Evolutionary conservation across 331 rosid genomes (phyloP).

Genomic region (Prunus yedoensis): DNA sequence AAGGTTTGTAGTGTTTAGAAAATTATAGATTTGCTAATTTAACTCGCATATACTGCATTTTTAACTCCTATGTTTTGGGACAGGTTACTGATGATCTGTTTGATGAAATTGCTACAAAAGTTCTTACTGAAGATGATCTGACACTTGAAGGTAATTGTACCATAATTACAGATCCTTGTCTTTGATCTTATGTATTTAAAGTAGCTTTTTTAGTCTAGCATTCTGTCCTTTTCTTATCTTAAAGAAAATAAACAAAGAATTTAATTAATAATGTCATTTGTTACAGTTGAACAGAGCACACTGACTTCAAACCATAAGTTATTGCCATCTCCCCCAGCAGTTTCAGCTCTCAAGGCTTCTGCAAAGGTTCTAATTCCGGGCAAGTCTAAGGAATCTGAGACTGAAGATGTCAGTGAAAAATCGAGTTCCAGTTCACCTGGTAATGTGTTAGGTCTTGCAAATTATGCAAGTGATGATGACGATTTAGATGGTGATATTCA

Average conservation of each 20-base stretch:
- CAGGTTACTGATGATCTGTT: conserved; percentile 97
- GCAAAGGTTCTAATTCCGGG: conserved; percentile 65
- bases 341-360: conserved; percentile 53
- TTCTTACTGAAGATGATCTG: conserved; percentile 71
- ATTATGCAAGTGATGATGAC: conserved; percentile 86
- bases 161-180: background rate
- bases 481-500: conserved; percentile 61
- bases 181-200: background rate
- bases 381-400: conserved; percentile 56
- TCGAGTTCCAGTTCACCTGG: conserved; percentile 71
- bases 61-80: conserved; percentile 30
- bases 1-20: conserved; percentile 61
- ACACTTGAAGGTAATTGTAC: conserved; percentile 59
- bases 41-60: conserved; percentile 4
- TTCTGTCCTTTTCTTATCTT: conserved; percentile 2
- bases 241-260: background rate
- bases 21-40: conserved; percentile 12
- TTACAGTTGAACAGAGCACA: conserved; percentile 45
- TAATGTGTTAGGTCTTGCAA: conserved; percentile 92
- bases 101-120: conserved; percentile 93
- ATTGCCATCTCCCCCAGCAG: conserved; percentile 44
- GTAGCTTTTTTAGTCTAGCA: background rate
- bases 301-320: conserved; percentile 53
- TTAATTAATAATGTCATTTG: background rate
- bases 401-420: conserved; percentile 47